phyloP scores from a whole-genome alignment of 2,329 filamentous ascomycete species.

The Fusarium sp. region DNA sequence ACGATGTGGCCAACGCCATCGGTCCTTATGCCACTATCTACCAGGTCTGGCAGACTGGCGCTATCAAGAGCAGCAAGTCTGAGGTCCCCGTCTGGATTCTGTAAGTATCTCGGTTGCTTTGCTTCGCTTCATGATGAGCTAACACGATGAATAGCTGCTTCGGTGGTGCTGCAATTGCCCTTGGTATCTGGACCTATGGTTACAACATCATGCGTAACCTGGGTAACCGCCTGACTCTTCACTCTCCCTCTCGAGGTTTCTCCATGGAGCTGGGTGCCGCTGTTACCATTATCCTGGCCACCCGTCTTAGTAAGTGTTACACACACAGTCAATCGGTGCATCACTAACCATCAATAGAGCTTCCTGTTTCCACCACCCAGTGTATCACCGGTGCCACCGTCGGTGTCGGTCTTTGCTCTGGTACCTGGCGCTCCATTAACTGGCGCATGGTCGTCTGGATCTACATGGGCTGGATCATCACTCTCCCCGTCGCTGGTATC shows the following conservation, averaged over 20 bases:
- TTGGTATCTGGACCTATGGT: constrained; percentile 68
- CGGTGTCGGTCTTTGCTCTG: constrained; percentile 68
- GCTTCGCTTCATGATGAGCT: no score
- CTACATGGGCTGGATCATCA: constrained; percentile 67
- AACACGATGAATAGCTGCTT: constrained; percentile 47
- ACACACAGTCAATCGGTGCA: background rate
- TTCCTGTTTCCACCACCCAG: constrained; percentile 71
- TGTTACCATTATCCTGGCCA: constrained; percentile 69
- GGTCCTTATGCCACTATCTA: constrained; percentile 70
- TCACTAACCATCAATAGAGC: constrained; percentile 47
- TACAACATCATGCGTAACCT: constrained; percentile 72
- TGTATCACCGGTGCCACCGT: constrained; percentile 70
- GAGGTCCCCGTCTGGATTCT: constrained; percentile 68
- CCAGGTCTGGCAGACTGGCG: constrained; percentile 58
- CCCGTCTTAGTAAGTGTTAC: constrained; percentile 57
- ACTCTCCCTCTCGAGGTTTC: constrained; percentile 66
- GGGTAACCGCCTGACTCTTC: constrained; percentile 67
- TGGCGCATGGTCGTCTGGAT: constrained; percentile 69
- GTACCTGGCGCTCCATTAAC: constrained; percentile 66
- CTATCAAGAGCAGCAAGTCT: constrained; percentile 48
- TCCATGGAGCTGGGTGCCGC: constrained; percentile 67
- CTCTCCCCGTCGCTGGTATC: constrained; percentile 63
- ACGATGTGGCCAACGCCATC: constrained; percentile 70
- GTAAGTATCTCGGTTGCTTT: constrained; percentile 26
- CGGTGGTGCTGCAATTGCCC: constrained; percentile 59